Evolutionary conservation across 2,329 filamentous ascomycete species (phyloP).

Genomic region (Aspergillus neoniger): DNA sequence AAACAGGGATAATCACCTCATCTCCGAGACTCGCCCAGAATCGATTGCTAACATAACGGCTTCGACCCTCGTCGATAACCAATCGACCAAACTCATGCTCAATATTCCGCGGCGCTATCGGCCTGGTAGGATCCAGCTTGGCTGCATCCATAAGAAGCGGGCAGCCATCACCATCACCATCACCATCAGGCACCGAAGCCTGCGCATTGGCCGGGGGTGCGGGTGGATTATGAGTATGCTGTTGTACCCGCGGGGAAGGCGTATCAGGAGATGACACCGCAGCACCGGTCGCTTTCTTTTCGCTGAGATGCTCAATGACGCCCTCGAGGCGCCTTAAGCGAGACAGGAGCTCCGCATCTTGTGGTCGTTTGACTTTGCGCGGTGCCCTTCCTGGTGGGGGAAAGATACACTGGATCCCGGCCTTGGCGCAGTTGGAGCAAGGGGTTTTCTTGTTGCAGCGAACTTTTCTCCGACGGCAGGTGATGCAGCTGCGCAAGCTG

Average conservation of each 20-base stretch:
- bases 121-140: slow-evolving; percentile 25
- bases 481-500: slow-evolving; percentile 48
- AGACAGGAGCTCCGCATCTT: slow-evolving; percentile 62
- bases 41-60: slow-evolving; percentile 63
- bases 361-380: slow-evolving; percentile 58
- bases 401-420: slow-evolving; percentile 62
- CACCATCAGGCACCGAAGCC: background rate
- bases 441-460: slow-evolving; percentile 52
- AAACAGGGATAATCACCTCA: slow-evolving; percentile 47
- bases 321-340: slow-evolving; percentile 60
- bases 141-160: slow-evolving; percentile 11
- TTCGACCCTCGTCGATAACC: slow-evolving; percentile 61
- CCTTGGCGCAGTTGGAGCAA: slow-evolving; percentile 51
- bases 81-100: slow-evolving; percentile 58
- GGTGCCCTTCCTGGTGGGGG: slow-evolving; percentile 63
- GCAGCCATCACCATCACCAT: slow-evolving; percentile 12
- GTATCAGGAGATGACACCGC: slow-evolving; percentile 1
- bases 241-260: slow-evolving; percentile 15
- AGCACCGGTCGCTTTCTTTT: slow-evolving; percentile 37
- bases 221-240: slow-evolving; percentile 6
- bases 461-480: slow-evolving; percentile 51
- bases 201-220: background rate
- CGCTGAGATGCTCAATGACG: slow-evolving; percentile 61
- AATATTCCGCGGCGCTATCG: slow-evolving; percentile 22
- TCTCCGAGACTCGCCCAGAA: slow-evolving; percentile 64